Evolutionary conservation across 345 rosid species (phyloP), one percentile per base, ranked within the genome.

Genomic region (Heritiera littoralis): DNA sequence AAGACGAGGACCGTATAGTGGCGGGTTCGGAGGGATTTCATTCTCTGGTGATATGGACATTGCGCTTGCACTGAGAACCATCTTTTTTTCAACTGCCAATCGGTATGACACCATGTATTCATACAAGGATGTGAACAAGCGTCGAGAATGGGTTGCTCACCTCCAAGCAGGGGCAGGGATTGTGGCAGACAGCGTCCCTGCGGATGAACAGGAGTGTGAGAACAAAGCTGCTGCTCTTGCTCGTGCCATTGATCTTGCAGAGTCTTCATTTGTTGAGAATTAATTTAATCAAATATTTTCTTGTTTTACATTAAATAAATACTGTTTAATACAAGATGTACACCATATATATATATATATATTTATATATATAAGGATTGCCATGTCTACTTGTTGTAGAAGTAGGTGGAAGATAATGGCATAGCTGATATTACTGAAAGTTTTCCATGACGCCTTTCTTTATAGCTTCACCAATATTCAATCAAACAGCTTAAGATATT

Each of bases 151-250:
- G 98, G 84, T 92, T 14, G 98, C 98, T 69, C 96, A 93, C 74
- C 87, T 93, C 40, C 98, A 93, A 59, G 92, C 98, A 3, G 99
- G 98, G 70, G 98, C 99, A 2, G 98, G 99, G 46, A 88, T 93
- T 28, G 96, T 95, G 63, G 98, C 99, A n/a, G 98, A 92, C 80
- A 93, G 97, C 60, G 88, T 82, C 75, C 96, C 99, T 51, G 90
- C 86, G 0, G 99, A 93, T 23, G 99, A 95, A 87, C 98, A 91
- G 78, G 99, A 95, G 84, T 93, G 96, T 68, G 92, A 95, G 87
- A 93, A 92, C 86, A 95, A 95, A 86, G 98, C 95, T 5, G 99
- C 99, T 0, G 98, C 85, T 63, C 92, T 95, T 59, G 97, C 92
- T 2, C 86, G 98, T 49, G 98, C 97, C 78, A 92, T 93, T 11